phyloP scores from a whole-genome alignment of 225 moss, liverwort and hornwort genomes.

The Antitrichia curtipendula region DNA sequence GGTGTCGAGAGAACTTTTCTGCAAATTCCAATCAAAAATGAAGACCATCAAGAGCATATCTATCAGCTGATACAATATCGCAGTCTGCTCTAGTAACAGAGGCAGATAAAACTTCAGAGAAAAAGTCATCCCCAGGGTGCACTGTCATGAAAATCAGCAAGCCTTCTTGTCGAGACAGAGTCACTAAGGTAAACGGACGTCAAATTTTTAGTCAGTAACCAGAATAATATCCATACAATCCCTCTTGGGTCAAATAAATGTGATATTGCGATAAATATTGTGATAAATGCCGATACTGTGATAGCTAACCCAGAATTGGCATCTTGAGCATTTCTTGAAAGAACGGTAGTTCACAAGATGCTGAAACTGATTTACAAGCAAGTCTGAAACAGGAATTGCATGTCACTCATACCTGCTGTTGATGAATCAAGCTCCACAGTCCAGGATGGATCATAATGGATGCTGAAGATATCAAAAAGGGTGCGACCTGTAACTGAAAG shows the following conservation, averaged over 20 bases:
- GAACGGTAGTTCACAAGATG: neutral
- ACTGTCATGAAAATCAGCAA: neutral
- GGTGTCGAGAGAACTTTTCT: conserved; percentile 94
- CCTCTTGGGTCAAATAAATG: neutral
- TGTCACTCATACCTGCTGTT: conserved; percentile 42
- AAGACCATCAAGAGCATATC: neutral
- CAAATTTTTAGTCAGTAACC: neutral
- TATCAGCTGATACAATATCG: neutral
- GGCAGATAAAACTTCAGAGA: neutral
- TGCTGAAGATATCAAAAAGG: conserved; percentile 42
- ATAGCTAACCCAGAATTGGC: neutral
- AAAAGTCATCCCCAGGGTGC: neutral
- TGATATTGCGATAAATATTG: too few relatives aligned
- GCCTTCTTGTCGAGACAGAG: neutral
- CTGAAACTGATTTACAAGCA: conserved; percentile 18
- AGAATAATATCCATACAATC: neutral
- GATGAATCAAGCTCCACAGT: conserved; percentile 89
- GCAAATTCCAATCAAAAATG: neutral
- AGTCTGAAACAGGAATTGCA: conserved; percentile 12
- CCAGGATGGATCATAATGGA: conserved; percentile 67
- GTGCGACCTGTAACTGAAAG: conserved; percentile 34
- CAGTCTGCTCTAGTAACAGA: neutral
- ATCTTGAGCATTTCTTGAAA: neutral
- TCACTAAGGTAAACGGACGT: neutral
- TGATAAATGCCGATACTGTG: neutral